Evolutionary conservation across 495 filamentous ascomycete species (phyloP), one percentile per base, ranked within the genome.

Genomic region (Penicillium tannophilum): DNA sequence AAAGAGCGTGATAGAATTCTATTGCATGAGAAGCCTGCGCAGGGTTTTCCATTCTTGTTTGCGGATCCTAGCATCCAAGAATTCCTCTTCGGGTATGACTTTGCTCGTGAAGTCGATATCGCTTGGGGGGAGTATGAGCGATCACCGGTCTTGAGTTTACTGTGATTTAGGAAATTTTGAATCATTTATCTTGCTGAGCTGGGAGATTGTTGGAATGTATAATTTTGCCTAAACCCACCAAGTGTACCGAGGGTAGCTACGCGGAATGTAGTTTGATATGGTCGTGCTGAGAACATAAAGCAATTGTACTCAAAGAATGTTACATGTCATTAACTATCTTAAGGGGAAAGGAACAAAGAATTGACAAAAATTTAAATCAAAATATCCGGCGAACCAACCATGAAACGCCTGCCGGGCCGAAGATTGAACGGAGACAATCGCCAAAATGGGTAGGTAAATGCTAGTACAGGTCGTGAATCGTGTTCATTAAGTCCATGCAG

Each of bases 401-500:
- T 19, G 20, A 41, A 49, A 56, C 54, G 54, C 54, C 54, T 56
- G 43, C 54, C 33, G 17, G 26, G 11, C 19, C 42, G 33, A 54
- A 14, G 28, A 41, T 26, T 5, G 39, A 28, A 47, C 31, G 20
- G n/a, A 36, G 9, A 35, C 17, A 36, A 36, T 20, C 42, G 20
- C 48, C 10, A 57, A 41, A 33, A 8, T 17, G 30, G 39, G 36
- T 16, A 39, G 39, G 3, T 41, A 41, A 47, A 58, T 57, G 59
- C 54, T 62, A 62, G 50, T 63, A 59, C 56, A 63, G 52, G 46
- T 65, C 63, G 52, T 65, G 35, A 59, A 59, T 65, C 62, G 57
- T 64, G 52, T 41, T 65, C 63, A 59, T 61, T 58, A 62, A 39
- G 24, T 30, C 30, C 31, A 41, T 20, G 4, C 16, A 12, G n/a